Evolutionary conservation across 129 eudicot genomes (phyloP).

Genomic region (Centella asiatica): DNA sequence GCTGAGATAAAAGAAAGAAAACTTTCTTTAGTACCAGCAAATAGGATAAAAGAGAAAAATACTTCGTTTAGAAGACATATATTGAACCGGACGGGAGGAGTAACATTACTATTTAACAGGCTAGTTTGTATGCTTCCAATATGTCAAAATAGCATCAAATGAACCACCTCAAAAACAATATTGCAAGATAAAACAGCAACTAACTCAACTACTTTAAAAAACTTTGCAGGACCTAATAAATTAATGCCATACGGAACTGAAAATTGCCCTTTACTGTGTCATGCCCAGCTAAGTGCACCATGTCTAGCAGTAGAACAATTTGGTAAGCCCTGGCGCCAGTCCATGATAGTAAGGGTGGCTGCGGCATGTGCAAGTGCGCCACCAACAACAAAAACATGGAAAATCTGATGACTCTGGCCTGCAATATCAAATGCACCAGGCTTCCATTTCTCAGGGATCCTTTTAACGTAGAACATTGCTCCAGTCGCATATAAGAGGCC

Average conservation of each 20-base stretch:
- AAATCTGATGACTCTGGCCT: conserved; percentile 95
- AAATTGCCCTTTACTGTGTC: conserved; percentile 1
- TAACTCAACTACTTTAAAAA: too few relatives aligned
- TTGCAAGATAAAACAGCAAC: too few relatives aligned
- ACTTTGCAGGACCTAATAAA: too few relatives aligned
- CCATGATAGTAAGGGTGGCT: conserved; percentile 67
- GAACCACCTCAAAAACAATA: too few relatives aligned
- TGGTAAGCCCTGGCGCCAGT: conserved; percentile 52
- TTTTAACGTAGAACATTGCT: conserved; percentile 58
- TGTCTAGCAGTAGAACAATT: conserved; percentile 21
- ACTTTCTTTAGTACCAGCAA: too few relatives aligned
- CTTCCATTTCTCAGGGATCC: conserved; percentile 84
- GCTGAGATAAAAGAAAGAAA: too few relatives aligned
- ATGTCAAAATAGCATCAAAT: too few relatives aligned
- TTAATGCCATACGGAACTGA: neutral
- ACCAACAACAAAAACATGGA: conserved; percentile 73
- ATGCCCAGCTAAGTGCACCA: conserved; percentile 20
- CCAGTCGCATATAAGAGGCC: conserved; percentile 59
- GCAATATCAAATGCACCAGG: conserved; percentile 87
- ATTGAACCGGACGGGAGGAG: too few relatives aligned
- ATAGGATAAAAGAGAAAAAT: too few relatives aligned
- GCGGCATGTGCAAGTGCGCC: conserved; percentile 86
- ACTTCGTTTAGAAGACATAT: too few relatives aligned
- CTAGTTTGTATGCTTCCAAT: too few relatives aligned
- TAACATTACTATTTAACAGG: too few relatives aligned